Evolutionary conservation across 2,329 filamentous ascomycete species (phyloP), one percentile per base, ranked within the genome.

Genomic region (Ascochyta pisi): DNA sequence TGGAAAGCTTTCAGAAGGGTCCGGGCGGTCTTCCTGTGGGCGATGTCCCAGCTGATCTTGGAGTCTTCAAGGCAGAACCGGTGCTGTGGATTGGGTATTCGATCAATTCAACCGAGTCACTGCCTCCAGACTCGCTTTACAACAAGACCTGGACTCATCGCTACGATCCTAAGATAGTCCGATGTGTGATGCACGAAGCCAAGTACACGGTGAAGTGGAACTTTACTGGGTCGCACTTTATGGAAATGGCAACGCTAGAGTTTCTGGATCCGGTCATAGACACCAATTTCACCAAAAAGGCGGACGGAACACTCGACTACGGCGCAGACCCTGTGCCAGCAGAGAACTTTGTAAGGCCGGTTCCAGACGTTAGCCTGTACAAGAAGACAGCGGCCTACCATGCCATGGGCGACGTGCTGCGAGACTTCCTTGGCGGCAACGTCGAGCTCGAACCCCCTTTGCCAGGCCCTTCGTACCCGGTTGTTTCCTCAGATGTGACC

Each of bases 271-370:
- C 68, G 0, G 55, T 76, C 19, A 38, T 76, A 16, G 58, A 75
- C 44, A 75, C 73, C 0, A 72, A 63, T 23, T 64, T 72, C 29
- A 60, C 65, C 0, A 55, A 50, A 8, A 57, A 70, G 12, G 63
- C 69, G 15, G 73, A 80, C 47, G 78, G 76, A 3, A 76, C 73
- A 3, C 59, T 62, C 5, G 75, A 80, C 52, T 76, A 75, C 41
- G 70, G 67, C 1, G 26, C 31, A 9, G 59, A 63, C 35, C 62
- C 67, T 7, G 34, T 35, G 6, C 73, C 74, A 7, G 31, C 55
- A 2, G 39, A 57, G 5, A 67, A 70, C 41, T 73, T 61, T 26
- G 40, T 74, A 22, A 65, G 61, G 35, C 72, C 72, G 3, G 59
- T 63, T 3, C 49, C 22, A 5, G 56, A 76, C 31, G 62, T 72